Conservation (phyloP, 495 filamentous ascomycete species). For the Talaromyces stipitatus region DNA sequence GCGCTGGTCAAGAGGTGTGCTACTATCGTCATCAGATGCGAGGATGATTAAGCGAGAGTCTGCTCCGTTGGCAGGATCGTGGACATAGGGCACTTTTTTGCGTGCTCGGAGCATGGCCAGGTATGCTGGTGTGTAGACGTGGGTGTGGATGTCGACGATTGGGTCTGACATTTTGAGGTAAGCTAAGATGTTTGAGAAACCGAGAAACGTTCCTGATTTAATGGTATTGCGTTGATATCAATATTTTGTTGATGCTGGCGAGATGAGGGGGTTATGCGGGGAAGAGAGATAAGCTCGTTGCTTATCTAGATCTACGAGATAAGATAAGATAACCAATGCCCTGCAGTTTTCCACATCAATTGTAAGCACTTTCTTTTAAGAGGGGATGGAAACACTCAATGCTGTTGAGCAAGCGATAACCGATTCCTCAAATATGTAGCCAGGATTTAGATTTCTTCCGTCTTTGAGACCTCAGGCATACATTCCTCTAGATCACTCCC, state of each 20-base stretch:
- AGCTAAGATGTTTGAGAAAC: background rate
- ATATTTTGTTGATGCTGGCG: background rate
- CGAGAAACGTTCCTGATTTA: no score
- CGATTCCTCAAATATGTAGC: no score
- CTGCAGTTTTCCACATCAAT: no score
- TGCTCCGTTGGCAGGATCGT: conserved; percentile 48
- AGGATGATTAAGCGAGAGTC: conserved; percentile 76
- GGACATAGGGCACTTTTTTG: conserved; percentile 70
- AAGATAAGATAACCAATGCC: no score
- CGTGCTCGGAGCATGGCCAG: conserved; percentile 73
- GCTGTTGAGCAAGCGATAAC: no score
- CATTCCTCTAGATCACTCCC: no score
- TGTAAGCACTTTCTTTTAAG: no score
- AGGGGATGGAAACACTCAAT: no score
- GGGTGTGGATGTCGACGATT: conserved; percentile 87
- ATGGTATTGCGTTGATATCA: no score
- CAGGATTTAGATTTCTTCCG: no score
- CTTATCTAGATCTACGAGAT: background rate
- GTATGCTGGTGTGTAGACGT: conserved; percentile 85
- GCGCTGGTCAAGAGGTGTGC: conserved; percentile 41
- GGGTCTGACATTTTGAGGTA: background rate
- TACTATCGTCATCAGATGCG: conserved; percentile 49
- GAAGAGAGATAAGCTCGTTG: background rate
- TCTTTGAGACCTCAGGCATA: no score
- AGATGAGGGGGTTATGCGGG: conserved; percentile 3